phyloP scores from a whole-genome alignment of 768 basidiomycete species.

The Naganishia vaughanmartiniae region DNA sequence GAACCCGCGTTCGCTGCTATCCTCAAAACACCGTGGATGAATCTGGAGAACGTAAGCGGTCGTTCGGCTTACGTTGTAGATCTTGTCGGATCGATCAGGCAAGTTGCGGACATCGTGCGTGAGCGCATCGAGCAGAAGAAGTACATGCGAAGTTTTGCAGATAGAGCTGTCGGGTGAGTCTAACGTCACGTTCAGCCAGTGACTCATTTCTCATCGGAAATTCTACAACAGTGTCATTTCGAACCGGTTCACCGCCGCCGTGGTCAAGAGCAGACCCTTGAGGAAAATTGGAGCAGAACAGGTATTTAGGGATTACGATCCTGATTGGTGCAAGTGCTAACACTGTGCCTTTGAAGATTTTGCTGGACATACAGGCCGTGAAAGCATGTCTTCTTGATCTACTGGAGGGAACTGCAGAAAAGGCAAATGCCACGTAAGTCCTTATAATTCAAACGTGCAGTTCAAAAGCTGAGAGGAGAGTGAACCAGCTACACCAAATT shows the following conservation, averaged over 20 bases:
- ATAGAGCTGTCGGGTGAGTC: constrained; percentile 82
- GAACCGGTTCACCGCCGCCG: constrained; percentile 79
- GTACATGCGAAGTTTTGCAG: constrained; percentile 85
- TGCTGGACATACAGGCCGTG: constrained; percentile 85
- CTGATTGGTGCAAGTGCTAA: constrained; percentile 26
- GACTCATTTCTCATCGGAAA: neutral
- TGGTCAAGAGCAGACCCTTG: constrained; percentile 86
- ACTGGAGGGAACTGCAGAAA: constrained; percentile 60
- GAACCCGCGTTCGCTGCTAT: constrained; percentile 77
- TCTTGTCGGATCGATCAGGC: constrained; percentile 69
- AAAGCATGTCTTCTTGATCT: constrained; percentile 78
- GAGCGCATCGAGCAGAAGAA: constrained; percentile 90
- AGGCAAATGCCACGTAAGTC: constrained; percentile 45
- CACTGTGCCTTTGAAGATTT: constrained; percentile 57
- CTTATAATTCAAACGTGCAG: neutral
- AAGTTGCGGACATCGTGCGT: constrained; percentile 72
- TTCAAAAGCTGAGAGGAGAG: neutral
- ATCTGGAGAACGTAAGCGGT: constrained; percentile 77
- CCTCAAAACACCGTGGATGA: constrained; percentile 73
- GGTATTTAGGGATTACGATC: constrained; percentile 54
- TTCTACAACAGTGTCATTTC: constrained; percentile 65
- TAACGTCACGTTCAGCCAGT: neutral
- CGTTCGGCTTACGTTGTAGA: constrained; percentile 78
- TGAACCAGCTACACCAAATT: constrained; percentile 70
- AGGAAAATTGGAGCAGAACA: constrained; percentile 94